phyloP scores from a whole-genome alignment of 2,329 filamentous ascomycete species.

The Cladosporium sp. region DNA sequence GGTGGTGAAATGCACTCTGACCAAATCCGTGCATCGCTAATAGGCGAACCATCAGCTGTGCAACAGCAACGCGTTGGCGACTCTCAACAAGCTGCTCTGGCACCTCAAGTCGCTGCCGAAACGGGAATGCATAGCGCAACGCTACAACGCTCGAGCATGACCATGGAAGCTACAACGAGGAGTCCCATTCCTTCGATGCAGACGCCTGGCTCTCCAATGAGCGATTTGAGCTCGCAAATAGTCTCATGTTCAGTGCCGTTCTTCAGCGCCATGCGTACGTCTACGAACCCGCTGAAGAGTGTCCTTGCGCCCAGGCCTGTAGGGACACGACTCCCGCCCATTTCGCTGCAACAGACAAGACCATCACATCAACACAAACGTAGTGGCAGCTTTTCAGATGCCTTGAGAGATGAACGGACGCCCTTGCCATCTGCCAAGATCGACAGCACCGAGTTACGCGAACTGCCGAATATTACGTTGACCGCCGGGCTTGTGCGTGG shows the following conservation, averaged over 20 bases:
- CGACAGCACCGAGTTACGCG: constrained; percentile 32
- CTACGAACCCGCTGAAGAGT: constrained; percentile 5
- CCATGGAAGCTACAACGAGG: constrained; percentile 3
- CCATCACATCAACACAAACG: constrained; percentile 64
- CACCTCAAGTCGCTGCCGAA: constrained; percentile 6
- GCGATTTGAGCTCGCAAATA: constrained; percentile 52
- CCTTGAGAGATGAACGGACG: constrained; percentile 64
- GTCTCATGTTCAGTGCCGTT: constrained; percentile 57
- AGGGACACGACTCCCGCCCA: constrained; percentile 14
- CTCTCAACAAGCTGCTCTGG: constrained; percentile 11
- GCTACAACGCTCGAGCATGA: neutral
- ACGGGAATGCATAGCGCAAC: constrained; percentile 3
- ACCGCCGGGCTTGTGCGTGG: constrained; percentile 84
- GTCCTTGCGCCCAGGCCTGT: constrained; percentile 12
- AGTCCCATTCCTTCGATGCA: constrained; percentile 6
- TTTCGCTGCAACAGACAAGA: constrained; percentile 7
- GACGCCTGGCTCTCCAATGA: constrained; percentile 37
- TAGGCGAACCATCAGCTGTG: neutral
- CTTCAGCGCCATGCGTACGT: constrained; percentile 21
- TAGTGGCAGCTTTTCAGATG: constrained; percentile 83
- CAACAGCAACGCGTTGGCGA: constrained; percentile 7
- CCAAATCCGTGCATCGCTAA: neutral
- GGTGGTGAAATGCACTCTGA: constrained; percentile 52
- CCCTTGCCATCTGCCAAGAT: constrained; percentile 47
- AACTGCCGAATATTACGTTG: constrained; percentile 60